Evolutionary conservation across 2,329 filamentous ascomycete genomes (phyloP).

Genomic region (Colletotrichum cordylinicola): DNA sequence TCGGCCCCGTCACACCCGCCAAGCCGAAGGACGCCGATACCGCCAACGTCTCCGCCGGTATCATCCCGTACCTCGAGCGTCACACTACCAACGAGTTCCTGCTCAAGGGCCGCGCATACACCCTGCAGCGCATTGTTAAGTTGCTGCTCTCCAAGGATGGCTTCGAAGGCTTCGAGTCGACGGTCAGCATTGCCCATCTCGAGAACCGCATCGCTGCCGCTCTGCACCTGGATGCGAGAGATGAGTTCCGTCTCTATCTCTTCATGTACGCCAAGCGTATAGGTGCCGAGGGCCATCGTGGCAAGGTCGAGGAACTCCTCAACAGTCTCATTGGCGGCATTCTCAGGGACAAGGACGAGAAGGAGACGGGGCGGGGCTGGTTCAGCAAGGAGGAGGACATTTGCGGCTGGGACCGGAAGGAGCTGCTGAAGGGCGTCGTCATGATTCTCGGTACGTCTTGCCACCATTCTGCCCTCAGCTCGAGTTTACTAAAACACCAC

Average conservation of each 20-base stretch:
- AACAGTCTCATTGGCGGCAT: constrained; percentile 80
- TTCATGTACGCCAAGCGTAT: constrained; percentile 98
- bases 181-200: constrained; percentile 90
- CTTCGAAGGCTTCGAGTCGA: constrained; percentile 89
- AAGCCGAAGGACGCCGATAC: constrained; percentile 51
- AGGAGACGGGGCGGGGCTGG: constrained; percentile 63
- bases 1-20: constrained; percentile 60
- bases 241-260: constrained; percentile 94
- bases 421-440: constrained; percentile 88
- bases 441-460: constrained; percentile 81
- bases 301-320: constrained; percentile 92
- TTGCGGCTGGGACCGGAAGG: constrained; percentile 89
- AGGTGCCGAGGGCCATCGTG: constrained; percentile 83
- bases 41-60: constrained; percentile 80
- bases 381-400: constrained; percentile 72
- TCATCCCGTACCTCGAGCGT: constrained; percentile 90
- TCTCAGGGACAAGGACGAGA: constrained; percentile 60
- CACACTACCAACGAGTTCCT: constrained; percentile 94
- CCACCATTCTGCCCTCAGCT: neutral
- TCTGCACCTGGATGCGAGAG: constrained; percentile 80
- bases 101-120: constrained; percentile 89
- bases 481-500: constrained; percentile 33
- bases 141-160: constrained; percentile 86
- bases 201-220: constrained; percentile 95
- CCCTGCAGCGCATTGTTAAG: constrained; percentile 90